Evolutionary conservation across 192 early-diverging fungal genomes (phyloP).

Genomic region (Linnemannia exigua): DNA sequence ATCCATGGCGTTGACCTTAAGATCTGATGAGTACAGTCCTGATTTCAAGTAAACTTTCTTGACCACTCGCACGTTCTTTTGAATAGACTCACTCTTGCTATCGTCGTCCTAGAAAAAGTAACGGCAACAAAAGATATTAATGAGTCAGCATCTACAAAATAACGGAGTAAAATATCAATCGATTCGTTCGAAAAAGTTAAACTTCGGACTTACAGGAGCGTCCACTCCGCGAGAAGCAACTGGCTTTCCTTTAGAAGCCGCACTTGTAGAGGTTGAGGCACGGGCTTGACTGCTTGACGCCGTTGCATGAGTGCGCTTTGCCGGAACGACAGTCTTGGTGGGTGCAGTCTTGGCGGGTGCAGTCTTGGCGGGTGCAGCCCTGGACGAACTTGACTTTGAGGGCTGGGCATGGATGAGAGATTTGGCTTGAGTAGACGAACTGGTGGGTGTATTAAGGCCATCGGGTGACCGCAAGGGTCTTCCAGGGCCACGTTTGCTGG

Average conservation of each 20-base stretch:
- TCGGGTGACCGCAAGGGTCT: conserved; percentile 1
- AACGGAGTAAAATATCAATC: not conserved
- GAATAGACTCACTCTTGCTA: not conserved
- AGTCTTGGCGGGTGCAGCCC: not conserved
- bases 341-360: not conserved
- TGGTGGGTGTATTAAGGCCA: not conserved
- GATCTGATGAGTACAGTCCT: conserved; percentile 59
- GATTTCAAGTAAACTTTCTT: conserved; percentile 57
- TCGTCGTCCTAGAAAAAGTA: conserved; percentile 17
- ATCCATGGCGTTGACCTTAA: conserved; percentile 33
- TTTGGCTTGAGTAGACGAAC: not conserved
- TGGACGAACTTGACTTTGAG: conserved; percentile 11
- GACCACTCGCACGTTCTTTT: conserved; percentile 18
- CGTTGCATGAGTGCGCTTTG: conserved; percentile 5
- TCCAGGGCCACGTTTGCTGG: conserved; percentile 15
- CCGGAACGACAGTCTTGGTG: not conserved
- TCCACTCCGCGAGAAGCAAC: not conserved
- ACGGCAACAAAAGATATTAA: not conserved
- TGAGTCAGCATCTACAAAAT: not conserved
- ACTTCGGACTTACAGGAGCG: not conserved
- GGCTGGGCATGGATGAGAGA: not conserved
- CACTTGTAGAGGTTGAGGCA: not conserved
- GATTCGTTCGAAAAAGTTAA: not conserved
- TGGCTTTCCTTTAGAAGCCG: not conserved
- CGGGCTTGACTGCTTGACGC: not conserved